phyloP scores from a whole-genome alignment of 1,284 basidiomycete genomes.

The Entoloma clypeatum region DNA sequence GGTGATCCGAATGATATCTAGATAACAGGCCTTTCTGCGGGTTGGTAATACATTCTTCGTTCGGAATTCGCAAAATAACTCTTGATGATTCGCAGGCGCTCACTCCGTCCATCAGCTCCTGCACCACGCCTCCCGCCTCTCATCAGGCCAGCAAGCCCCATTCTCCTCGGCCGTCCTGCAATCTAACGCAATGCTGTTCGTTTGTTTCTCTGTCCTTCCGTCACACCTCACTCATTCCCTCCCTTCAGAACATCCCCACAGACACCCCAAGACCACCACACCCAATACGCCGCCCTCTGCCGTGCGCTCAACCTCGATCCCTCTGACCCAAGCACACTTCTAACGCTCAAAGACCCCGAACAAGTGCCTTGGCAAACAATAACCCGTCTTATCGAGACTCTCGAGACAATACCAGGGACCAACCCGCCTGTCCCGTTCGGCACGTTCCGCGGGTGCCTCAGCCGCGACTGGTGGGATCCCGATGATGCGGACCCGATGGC shows the following conservation, averaged over 20 bases:
- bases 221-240: background rate
- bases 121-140: conserved; percentile 65
- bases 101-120: conserved; percentile 75
- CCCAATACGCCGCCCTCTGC: conserved; percentile 63
- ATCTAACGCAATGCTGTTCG: conserved; percentile 70
- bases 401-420: conserved; percentile 45
- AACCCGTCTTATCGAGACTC: conserved; percentile 54
- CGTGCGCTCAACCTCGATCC: conserved; percentile 53
- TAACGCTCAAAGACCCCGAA: conserved; percentile 45
- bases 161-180: conserved; percentile 64
- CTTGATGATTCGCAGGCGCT: conserved; percentile 41
- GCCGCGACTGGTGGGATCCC: conserved; percentile 55
- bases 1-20: conserved; percentile 58
- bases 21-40: conserved; percentile 66
- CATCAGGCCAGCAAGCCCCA: conserved; percentile 52
- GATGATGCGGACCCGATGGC: conserved; percentile 52
- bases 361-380: conserved; percentile 47
- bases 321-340: conserved; percentile 41
- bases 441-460: conserved; percentile 67
- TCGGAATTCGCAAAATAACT: too few relatives aligned
- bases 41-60: conserved; percentile 29
- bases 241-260: conserved; percentile 43
- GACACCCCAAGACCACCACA: conserved; percentile 50
- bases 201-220: conserved; percentile 9
- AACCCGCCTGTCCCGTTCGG: too few relatives aligned